Evolutionary conservation across 2,329 filamentous ascomycete species (phyloP), one percentile per base, ranked within the genome.

Genomic region (Cercospora zeina): DNA sequence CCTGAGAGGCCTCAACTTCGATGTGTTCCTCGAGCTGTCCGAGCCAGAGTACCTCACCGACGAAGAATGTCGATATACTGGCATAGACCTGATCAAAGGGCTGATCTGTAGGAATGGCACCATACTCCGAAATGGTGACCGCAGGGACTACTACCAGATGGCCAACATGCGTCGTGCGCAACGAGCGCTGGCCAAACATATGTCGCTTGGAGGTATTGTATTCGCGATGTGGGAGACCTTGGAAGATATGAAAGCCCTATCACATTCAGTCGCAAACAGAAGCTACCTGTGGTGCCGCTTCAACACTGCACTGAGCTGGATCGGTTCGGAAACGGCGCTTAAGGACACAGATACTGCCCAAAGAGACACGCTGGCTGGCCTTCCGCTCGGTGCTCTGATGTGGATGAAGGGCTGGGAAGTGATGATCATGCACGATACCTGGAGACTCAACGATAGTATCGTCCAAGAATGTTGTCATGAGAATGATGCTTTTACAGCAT

Each of bases 271-370:
- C 8, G 66, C 79, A 14, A 77, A 77, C 61, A 70, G 80, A 50
- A 78, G 76, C 31, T 74, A 77, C 50, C 74, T 77, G 31, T 82
- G 80, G 80, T 79, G 77, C 64, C 75, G 75, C 27, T 82, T 80
- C 65, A 79, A 81, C 67, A 80, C 75, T 62, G 75, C 74, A 4
- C 70, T 81, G 5, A 72, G 74, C 6, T 82, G 78, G 78, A 79
- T 80, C 54, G 78, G 78, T 4, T 62, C 74, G 1, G 62, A 72
- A 49, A 65, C 71, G 27, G 75, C 79, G 7, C 66, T 81, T 16
- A 66, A 67, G 3, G 71, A 81, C 66, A 72, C 75, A 9, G 76
- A 76, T 33, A 64, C 66, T 24, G 72, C 74, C 10, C 67, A 65
- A 8, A 55, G 64, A 0, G 75, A 62, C 39, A 61, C 64, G 5